Conservation (phyloP, 116 monocot species). For the Papilionanthe hybrid region DNA sequence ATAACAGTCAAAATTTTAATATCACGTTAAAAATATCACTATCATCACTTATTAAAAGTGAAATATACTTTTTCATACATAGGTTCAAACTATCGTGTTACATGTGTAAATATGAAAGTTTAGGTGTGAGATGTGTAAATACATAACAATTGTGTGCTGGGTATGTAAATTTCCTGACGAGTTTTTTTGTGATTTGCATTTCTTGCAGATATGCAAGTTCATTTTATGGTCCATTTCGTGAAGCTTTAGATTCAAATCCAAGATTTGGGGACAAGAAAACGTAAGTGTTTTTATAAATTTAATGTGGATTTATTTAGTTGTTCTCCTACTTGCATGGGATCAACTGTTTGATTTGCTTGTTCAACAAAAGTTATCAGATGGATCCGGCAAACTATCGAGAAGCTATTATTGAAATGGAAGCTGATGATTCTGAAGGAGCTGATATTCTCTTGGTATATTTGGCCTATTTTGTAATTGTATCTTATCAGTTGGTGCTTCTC, state of each 20-base stretch:
- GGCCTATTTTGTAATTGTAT: neutral
- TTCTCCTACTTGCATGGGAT: neutral
- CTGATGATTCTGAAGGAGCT: conserved; percentile 86
- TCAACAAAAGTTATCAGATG: conserved; percentile 82
- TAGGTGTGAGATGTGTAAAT: no score
- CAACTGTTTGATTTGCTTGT: conserved; percentile 8
- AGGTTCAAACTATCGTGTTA: no score
- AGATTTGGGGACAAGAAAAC: conserved; percentile 99
- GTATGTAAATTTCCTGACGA: no score
- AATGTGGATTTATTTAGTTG: conserved; percentile 3
- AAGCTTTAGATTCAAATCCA: conserved; percentile 98
- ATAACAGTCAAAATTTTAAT: no score
- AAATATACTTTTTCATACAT: no score
- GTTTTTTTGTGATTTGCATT: neutral
- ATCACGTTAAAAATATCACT: no score
- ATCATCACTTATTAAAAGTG: no score
- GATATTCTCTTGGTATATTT: conserved; percentile 80
- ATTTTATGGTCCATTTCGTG: conserved; percentile 98
- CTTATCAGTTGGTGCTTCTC: neutral
- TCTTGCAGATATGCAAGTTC: conserved; percentile 85
- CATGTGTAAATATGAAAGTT: no score
- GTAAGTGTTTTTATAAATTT: conserved; percentile 25
- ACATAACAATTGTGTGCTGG: no score
- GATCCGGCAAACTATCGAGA: conserved; percentile 95
- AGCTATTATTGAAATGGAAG: conserved; percentile 79